Base-by-base conservation (phyloP, 371 early-diverging fungal genomes). In the Rhizopus stolonifer region DNA sequence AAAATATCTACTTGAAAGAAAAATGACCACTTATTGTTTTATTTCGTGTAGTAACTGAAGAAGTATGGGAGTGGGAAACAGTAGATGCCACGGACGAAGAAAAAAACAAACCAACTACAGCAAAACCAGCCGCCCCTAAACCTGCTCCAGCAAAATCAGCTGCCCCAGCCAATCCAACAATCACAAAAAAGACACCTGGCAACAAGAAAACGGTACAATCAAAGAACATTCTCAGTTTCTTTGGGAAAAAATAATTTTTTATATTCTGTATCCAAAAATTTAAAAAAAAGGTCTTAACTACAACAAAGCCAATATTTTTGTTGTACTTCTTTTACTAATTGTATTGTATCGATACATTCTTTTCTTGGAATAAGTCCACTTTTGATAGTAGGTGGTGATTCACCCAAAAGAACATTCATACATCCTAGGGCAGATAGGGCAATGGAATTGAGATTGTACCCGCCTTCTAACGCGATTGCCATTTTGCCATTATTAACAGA, bases 401-500 rank as follows among this genome's bases (percentile, higher is more conserved):
- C 77, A 5, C 87, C 88, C 4, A 91, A 64, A 19, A 96, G 70
- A 0, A 87, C 86, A 49, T 81, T 76, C 57, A 84, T 80, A 54
- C 93, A 92, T 0, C 87, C 92, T 15, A 85, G 56, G 1, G 90
- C 88, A 8, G 91, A 92, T 11, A 82, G 66, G 0, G 92, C 74
- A 40, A 89, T 82, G 0, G 89, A 84, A 9, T 86, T 77, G 22
- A 92, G 56, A 52, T 91, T 85, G 54, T 95, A 93, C 0, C 95
- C 96, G 21, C 96, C 84, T 59, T 94, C 94, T 6, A 94, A 62
- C 2, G 87, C 82, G 24, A 95, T 56, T 6, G 89, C 88, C 9
- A 95, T 39, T 49, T 82, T 84, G 8, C 94, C 92, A 13, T 76
- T 67, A 1, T 90, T 87, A 2, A 95, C 64, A 0, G 64, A 47